phyloP scores from a whole-genome alignment of 2,329 filamentous ascomycete genomes.

The Venturia nashicola region DNA sequence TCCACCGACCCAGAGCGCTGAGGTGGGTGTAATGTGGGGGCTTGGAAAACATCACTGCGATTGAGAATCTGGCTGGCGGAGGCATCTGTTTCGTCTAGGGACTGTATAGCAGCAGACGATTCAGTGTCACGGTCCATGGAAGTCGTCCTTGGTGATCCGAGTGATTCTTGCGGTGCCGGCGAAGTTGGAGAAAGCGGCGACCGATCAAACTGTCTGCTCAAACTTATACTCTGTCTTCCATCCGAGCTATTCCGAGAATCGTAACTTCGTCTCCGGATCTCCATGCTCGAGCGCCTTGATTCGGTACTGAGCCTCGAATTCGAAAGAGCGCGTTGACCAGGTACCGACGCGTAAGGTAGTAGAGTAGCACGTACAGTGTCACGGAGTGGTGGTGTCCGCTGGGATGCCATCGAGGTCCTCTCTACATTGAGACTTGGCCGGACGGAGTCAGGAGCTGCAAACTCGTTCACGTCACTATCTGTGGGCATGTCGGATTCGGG shows the following conservation, averaged over 20 bases:
- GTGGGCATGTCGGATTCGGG: conserved; percentile 5
- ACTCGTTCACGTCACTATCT: conserved; percentile 4
- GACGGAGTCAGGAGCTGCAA: background rate
- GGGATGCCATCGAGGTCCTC: background rate
- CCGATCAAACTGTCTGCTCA: conserved; percentile 35
- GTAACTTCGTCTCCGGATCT: conserved; percentile 7
- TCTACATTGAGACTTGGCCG: background rate
- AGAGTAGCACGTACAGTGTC: conserved; percentile 33
- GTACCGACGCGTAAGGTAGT: conserved; percentile 25
- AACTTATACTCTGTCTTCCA: conserved; percentile 49
- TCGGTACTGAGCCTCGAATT: conserved; percentile 20
- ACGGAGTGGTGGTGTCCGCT: conserved; percentile 18
- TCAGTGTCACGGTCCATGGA: conserved; percentile 63
- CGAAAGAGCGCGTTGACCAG: conserved; percentile 16
- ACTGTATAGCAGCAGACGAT: conserved; percentile 53
- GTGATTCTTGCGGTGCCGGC: conserved; percentile 40
- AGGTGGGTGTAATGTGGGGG: conserved; percentile 47
- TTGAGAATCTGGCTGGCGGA: conserved; percentile 86
- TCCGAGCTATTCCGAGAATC: conserved; percentile 6
- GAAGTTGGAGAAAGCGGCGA: conserved; percentile 15
- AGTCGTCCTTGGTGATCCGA: conserved; percentile 58
- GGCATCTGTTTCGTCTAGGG: conserved; percentile 41
- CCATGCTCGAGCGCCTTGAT: conserved; percentile 26
- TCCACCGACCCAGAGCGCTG: conserved; percentile 15
- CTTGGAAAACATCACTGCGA: conserved; percentile 78